Conservation (phyloP, 2,329 filamentous ascomycete genomes). For the Myriosclerotinia scirpicola region DNA sequence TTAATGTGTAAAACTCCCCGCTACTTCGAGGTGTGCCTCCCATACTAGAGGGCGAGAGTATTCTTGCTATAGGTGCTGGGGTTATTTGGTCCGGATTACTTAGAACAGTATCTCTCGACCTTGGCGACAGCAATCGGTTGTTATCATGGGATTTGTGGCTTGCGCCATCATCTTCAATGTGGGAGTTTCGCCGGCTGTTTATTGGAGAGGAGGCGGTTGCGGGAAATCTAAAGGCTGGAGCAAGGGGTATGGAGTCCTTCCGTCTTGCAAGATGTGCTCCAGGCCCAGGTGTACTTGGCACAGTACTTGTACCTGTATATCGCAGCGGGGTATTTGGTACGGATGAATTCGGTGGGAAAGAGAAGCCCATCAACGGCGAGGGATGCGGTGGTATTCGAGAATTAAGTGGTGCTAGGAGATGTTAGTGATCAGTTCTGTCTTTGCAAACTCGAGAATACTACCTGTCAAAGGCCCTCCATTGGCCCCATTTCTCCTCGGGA, state of each 20-base stretch:
- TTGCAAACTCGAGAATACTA: slow-evolving; percentile 33
- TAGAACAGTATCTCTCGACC: slow-evolving; percentile 43
- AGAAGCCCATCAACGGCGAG: slow-evolving; percentile 42
- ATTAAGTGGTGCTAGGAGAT: slow-evolving; percentile 34
- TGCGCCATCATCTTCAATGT: slow-evolving; percentile 20
- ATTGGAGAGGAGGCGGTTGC: slow-evolving; percentile 43
- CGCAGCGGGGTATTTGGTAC: slow-evolving; percentile 26
- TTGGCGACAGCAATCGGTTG: slow-evolving; percentile 33
- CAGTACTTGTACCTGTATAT: slow-evolving; percentile 38
- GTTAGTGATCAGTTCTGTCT: slow-evolving; percentile 21
- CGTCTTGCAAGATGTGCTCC: slow-evolving; percentile 43
- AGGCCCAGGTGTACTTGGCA: slow-evolving; percentile 45
- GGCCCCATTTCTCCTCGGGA: slow-evolving; percentile 50
- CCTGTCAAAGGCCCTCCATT: slow-evolving; percentile 45
- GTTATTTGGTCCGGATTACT: slow-evolving; percentile 58
- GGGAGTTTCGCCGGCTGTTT: slow-evolving; percentile 25
- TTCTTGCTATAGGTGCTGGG: slow-evolving; percentile 56
- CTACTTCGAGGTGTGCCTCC: slow-evolving; percentile 84
- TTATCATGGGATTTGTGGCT: slow-evolving; percentile 26
- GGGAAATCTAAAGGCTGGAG: slow-evolving; percentile 59
- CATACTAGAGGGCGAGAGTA: slow-evolving; percentile 75
- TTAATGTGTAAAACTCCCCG: slow-evolving; percentile 90
- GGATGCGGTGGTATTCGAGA: slow-evolving; percentile 42
- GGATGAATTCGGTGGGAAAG: slow-evolving; percentile 31
- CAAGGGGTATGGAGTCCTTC: slow-evolving; percentile 36